A percentile compares a stretch with the other conserved stretches of the same genome.
Evolutionary conservation across 2,329 filamentous ascomycete species (phyloP).

Genomic region (Ceratocystis ficicola): DNA sequence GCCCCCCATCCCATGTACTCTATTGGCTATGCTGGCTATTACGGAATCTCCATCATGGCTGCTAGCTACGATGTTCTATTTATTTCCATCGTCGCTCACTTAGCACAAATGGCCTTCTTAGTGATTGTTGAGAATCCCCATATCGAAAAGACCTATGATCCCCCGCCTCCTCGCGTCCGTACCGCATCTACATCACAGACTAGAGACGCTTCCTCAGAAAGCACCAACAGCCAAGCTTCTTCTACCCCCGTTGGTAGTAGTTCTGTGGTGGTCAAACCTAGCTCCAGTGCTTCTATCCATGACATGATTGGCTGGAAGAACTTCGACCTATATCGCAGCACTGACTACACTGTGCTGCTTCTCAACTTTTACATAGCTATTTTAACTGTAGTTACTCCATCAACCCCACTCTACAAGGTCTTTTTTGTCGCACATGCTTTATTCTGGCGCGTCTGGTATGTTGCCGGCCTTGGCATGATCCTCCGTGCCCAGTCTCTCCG

Average conservation of each 20-base stretch:
- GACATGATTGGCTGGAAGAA: conserved; percentile 73
- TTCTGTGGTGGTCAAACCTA: conserved; percentile 27
- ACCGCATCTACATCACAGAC: conserved; percentile 29
- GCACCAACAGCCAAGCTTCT: conserved; percentile 24
- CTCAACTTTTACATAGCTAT: conserved; percentile 63
- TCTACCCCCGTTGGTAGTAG: conserved; percentile 26
- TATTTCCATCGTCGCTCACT: conserved; percentile 90
- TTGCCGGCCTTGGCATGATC: conserved; percentile 72
- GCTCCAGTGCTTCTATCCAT: conserved; percentile 56
- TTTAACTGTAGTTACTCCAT: conserved; percentile 64
- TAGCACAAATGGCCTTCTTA: conserved; percentile 87
- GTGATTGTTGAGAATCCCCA: conserved; percentile 89
- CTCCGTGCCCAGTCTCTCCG: conserved; percentile 74
- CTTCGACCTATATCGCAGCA: conserved; percentile 76
- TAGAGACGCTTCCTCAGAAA: conserved; percentile 1
- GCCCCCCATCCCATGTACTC: conserved; percentile 98
- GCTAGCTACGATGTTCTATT: conserved; percentile 95
- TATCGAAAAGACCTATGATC: conserved; percentile 95
- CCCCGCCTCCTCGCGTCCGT: conserved; percentile 61
- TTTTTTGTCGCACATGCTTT: conserved; percentile 73
- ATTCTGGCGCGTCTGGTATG: conserved; percentile 83
- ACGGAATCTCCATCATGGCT: conserved; percentile 95
- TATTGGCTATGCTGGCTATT: conserved; percentile 94
- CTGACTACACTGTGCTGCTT: conserved; percentile 69
- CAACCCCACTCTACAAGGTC: conserved; percentile 60